Evolutionary conservation across 495 filamentous ascomycete species (phyloP).

Genomic region (Trichoderma gamsii): DNA sequence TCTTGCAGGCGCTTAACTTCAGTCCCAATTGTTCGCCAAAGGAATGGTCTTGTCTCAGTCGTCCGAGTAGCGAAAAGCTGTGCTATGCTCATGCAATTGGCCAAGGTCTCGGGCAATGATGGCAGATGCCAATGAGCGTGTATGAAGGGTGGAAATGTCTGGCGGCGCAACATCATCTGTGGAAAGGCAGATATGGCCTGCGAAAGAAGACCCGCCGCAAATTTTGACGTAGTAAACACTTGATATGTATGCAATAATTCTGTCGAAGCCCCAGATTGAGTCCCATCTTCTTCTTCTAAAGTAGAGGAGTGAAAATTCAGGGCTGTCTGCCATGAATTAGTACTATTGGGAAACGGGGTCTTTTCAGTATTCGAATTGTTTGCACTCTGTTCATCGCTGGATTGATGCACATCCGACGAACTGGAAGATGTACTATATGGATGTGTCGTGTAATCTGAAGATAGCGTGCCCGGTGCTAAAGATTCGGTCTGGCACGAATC

Average conservation of each 20-base stretch:
- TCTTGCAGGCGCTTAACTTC: constrained; percentile 5
- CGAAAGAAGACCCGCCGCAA: constrained; percentile 11
- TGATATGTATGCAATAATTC: background rate
- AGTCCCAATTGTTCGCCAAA: constrained; percentile 18
- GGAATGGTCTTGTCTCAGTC: constrained; percentile 18
- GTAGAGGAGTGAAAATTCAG: no score
- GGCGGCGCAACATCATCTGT: constrained; percentile 23
- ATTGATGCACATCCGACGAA: no score
- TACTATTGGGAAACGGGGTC: no score
- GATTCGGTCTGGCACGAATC: background rate
- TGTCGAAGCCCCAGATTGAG: background rate
- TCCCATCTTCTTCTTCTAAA: no score
- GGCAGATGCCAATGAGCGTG: constrained; percentile 19
- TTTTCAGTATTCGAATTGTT: no score
- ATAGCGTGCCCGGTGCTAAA: no score
- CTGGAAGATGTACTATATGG: no score
- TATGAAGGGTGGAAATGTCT: constrained; percentile 24
- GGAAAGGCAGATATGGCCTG: constrained; percentile 20
- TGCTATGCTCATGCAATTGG: constrained; percentile 23
- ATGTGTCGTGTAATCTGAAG: no score
- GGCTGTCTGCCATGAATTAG: no score
- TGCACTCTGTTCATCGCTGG: no score
- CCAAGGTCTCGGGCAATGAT: constrained; percentile 17
- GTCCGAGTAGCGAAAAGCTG: constrained; percentile 22
- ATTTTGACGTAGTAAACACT: background rate